phyloP scores from a whole-genome alignment of 768 basidiomycete species.

The Termitomyces sp. region DNA sequence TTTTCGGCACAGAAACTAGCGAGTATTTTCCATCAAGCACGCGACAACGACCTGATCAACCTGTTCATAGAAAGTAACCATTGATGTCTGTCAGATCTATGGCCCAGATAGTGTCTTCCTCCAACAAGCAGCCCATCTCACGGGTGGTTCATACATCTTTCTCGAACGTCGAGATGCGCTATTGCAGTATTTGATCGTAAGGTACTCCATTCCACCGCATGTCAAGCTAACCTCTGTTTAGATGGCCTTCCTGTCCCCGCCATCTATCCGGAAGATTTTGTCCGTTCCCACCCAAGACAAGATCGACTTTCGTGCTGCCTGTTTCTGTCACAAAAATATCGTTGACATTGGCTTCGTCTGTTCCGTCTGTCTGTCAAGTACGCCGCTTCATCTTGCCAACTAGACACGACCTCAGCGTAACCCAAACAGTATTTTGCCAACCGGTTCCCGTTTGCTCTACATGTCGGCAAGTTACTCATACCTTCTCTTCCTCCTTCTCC shows the following conservation, averaged over 20 bases:
- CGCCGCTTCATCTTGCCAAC: slow-evolving; percentile 27
- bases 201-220: slow-evolving; percentile 6
- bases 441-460: slow-evolving; percentile 93
- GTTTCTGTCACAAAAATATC: slow-evolving; percentile 98
- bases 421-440: slow-evolving; percentile 80
- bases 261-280: slow-evolving; percentile 68
- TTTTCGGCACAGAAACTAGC: slow-evolving; percentile 98
- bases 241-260: slow-evolving; percentile 72
- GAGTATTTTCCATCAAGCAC: slow-evolving; percentile 20
- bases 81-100: slow-evolving; percentile 92
- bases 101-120: slow-evolving; percentile 92
- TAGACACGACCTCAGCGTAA: neutral
- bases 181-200: slow-evolving; percentile 87
- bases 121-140: slow-evolving; percentile 95
- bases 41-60: neutral
- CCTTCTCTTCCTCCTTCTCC: neutral
- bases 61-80: slow-evolving; percentile 78
- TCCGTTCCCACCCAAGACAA: slow-evolving; percentile 90
- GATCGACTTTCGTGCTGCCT: slow-evolving; percentile 95
- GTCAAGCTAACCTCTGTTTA: slow-evolving; percentile 25
- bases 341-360: slow-evolving; percentile 97
- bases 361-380: slow-evolving; percentile 97
- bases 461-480: slow-evolving; percentile 65
- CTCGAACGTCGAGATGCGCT: slow-evolving; percentile 77
- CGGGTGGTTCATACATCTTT: slow-evolving; percentile 89